Percentiles rank a stretch among this genome's conserved stretches.
These are phyloP conservation scores for Aspergillus tanneri DNA, from an alignment of 2,329 filamentous ascomycete genomes.

Conservation along the genomic window DNA sequence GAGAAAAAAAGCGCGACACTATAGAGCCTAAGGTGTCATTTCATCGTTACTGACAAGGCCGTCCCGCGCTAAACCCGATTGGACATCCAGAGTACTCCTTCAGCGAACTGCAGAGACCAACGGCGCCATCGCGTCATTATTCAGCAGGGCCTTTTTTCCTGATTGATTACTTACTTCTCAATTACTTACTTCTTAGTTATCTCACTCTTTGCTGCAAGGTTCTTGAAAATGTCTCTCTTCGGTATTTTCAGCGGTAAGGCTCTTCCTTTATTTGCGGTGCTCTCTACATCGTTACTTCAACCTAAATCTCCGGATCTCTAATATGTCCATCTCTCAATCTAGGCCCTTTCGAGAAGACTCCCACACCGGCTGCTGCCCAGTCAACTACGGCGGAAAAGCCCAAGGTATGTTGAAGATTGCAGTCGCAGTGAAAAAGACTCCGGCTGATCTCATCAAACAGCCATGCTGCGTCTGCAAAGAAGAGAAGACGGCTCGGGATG, in stretches of 20 bases:
- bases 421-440: neutral
- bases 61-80: constrained; percentile 6
- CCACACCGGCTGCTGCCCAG: constrained; percentile 22
- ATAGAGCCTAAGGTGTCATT: neutral
- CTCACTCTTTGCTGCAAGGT: neutral
- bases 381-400: constrained; percentile 36
- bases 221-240: constrained; percentile 34
- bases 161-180: neutral
- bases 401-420: constrained; percentile 30
- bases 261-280: neutral
- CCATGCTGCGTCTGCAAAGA: constrained; percentile 98
- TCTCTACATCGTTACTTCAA: constrained; percentile 4
- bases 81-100: constrained; percentile 12
- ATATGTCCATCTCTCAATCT: constrained; percentile 4
- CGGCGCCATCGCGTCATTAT: constrained; percentile 16
- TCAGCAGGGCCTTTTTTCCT: constrained; percentile 15
- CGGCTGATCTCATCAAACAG: constrained; percentile 47
- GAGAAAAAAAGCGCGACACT: neutral
- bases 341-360: constrained; percentile 23
- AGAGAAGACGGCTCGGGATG: constrained; percentile 87
- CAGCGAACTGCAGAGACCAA: constrained; percentile 22
- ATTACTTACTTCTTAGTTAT: constrained; percentile 2
- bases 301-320: neutral
- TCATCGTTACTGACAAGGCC: neutral
- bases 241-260: constrained; percentile 37